These are phyloP conservation scores for Sporothrix pseudoabietina DNA, from an alignment of 2,329 filamentous ascomycete genomes.

Conservation along the genomic window DNA sequence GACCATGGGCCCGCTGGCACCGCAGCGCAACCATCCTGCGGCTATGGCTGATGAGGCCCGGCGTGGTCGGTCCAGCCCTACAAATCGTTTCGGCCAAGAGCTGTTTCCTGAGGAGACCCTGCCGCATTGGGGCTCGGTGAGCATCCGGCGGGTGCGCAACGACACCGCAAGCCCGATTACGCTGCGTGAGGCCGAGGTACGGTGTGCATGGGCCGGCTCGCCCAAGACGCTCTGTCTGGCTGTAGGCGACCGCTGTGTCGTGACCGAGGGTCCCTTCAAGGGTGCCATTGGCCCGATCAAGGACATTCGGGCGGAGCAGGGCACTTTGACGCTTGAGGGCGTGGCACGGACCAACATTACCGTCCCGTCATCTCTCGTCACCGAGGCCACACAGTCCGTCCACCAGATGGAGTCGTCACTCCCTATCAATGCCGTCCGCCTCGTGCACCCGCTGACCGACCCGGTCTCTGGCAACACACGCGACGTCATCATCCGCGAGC, in stretches of 20 bases:
- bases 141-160: constrained; percentile 32
- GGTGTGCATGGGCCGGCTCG: constrained; percentile 60
- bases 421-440: constrained; percentile 71
- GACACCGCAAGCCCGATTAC: constrained; percentile 33
- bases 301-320: constrained; percentile 56
- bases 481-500: constrained; percentile 76
- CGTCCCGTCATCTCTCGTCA: constrained; percentile 46
- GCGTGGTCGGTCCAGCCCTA: constrained; percentile 27
- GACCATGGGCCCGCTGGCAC: constrained; percentile 74
- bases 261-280: constrained; percentile 75
- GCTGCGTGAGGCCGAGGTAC: constrained; percentile 43
- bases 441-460: constrained; percentile 76
- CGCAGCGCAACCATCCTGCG: constrained; percentile 62
- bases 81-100: constrained; percentile 32
- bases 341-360: constrained; percentile 50
- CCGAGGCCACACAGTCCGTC: constrained; percentile 44
- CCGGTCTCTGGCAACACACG: constrained; percentile 63
- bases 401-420: constrained; percentile 58
- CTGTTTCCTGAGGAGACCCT: constrained; percentile 31
- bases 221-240: constrained; percentile 62
- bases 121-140: constrained; percentile 34
- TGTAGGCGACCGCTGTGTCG: constrained; percentile 75
- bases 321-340: constrained; percentile 63
- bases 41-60: constrained; percentile 30
- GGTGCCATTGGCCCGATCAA: constrained; percentile 79